Evolutionary conservation across 1,284 basidiomycete species (phyloP).

Genomic region (Ganoderma boninense): DNA sequence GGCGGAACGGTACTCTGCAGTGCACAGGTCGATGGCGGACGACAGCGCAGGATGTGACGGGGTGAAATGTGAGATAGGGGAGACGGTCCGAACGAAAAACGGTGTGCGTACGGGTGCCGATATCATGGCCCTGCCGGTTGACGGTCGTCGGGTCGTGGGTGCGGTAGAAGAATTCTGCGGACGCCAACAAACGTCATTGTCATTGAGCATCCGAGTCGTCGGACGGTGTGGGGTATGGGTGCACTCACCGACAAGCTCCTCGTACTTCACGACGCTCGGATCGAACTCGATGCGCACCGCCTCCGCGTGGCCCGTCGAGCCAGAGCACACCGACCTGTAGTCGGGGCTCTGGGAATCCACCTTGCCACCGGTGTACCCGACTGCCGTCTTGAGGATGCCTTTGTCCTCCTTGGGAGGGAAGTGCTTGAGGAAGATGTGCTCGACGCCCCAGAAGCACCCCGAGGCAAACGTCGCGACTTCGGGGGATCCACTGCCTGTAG

Average conservation of each 20-base stretch:
- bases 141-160: slow-evolving; percentile 94
- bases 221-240: neutral
- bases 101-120: slow-evolving; percentile 74
- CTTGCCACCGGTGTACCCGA: slow-evolving; percentile 87
- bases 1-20: slow-evolving; percentile 91
- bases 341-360: slow-evolving; percentile 60
- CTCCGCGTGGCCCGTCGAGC: slow-evolving; percentile 90
- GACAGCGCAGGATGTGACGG: neutral
- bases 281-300: slow-evolving; percentile 89
- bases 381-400: slow-evolving; percentile 74
- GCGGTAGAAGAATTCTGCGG: slow-evolving; percentile 90
- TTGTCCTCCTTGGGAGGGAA: slow-evolving; percentile 73
- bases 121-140: slow-evolving; percentile 82
- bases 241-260: slow-evolving; percentile 78
- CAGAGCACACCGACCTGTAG: slow-evolving; percentile 85
- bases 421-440: slow-evolving; percentile 88
- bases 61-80: neutral
- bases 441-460: slow-evolving; percentile 83
- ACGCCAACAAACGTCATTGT: neutral
- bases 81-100: neutral
- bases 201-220: neutral
- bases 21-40: neutral
- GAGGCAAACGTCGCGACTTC: slow-evolving; percentile 82
- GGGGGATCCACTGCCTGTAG: slow-evolving; percentile 36
- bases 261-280: slow-evolving; percentile 79